These are phyloP conservation scores for Angomonas ambiguus DNA, from an alignment of 208 protist species.

Conservation along the genomic window DNA sequence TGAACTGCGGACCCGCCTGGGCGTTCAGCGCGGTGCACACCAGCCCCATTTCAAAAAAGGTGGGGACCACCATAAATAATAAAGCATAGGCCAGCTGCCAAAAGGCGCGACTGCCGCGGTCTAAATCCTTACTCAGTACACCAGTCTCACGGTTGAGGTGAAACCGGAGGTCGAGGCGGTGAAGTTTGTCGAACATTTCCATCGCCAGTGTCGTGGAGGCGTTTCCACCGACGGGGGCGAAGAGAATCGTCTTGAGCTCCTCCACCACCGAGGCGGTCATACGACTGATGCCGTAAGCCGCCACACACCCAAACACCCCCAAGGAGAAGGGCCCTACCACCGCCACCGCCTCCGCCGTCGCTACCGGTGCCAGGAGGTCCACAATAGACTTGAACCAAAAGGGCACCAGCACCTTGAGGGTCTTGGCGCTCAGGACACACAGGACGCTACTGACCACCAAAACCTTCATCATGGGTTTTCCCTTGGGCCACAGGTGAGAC, in stretches of 20 bases:
- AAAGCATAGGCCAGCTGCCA: constrained; percentile 83
- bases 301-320: constrained; percentile 77
- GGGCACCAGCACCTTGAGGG: constrained; percentile 81
- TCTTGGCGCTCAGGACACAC: constrained; percentile 78
- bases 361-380: constrained; percentile 59
- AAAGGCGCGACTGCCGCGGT: constrained; percentile 90
- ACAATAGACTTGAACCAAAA: constrained; percentile 91
- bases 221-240: constrained; percentile 84
- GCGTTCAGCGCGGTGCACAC: constrained; percentile 86
- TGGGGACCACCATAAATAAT: constrained; percentile 92
- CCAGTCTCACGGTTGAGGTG: constrained; percentile 90
- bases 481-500: constrained; percentile 78
- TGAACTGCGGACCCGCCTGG: constrained; percentile 80
- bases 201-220: constrained; percentile 81
- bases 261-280: constrained; percentile 69
- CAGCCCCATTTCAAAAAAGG: constrained; percentile 89
- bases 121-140: constrained; percentile 87
- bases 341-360: constrained; percentile 11
- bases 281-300: constrained; percentile 82
- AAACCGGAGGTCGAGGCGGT: constrained; percentile 81
- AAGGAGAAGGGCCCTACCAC: constrained; percentile 49
- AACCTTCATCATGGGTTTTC: constrained; percentile 47
- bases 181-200: constrained; percentile 87
- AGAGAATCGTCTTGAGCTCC: constrained; percentile 88
- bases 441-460: constrained; percentile 73